Evolutionary conservation across 1,139 yeast species (phyloP).

Genomic region (Pichia sp.): DNA sequence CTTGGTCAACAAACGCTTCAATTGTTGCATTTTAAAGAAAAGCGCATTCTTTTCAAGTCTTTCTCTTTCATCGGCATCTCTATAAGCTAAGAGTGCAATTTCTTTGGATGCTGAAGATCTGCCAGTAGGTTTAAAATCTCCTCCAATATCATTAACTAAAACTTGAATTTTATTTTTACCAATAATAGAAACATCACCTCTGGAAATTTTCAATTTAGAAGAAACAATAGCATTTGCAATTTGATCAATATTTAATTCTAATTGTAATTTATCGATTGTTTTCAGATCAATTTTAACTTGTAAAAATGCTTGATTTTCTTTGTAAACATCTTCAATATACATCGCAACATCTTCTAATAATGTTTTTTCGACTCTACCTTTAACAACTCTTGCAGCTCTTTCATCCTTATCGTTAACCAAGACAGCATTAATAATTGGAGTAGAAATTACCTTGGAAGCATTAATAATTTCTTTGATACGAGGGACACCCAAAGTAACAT

Average conservation of each 20-base stretch:
- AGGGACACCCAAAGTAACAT: slow-evolving; percentile 97
- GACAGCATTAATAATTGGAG: slow-evolving; percentile 94
- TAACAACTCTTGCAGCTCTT: slow-evolving; percentile 97
- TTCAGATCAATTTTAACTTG: slow-evolving; percentile 76
- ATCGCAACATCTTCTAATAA: slow-evolving; percentile 77
- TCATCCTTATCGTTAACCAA: slow-evolving; percentile 91
- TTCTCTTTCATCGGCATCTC: slow-evolving; percentile 35
- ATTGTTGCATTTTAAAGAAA: slow-evolving; percentile 83
- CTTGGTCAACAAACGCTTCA: slow-evolving; percentile 77
- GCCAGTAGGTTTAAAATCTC: slow-evolving; percentile 27
- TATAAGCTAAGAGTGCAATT: slow-evolving; percentile 31
- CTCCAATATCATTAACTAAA: slow-evolving; percentile 57
- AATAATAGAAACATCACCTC: slow-evolving; percentile 63
- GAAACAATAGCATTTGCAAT: slow-evolving; percentile 75
- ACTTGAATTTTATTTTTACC: slow-evolving; percentile 72
- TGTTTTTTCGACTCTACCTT: slow-evolving; percentile 95
- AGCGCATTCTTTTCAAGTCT: slow-evolving; percentile 34
- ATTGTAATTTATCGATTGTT: slow-evolving; percentile 83
- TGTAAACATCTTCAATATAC: slow-evolving; percentile 91
- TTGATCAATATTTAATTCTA: slow-evolving; percentile 80
- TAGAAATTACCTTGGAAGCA: slow-evolving; percentile 91
- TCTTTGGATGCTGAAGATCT: slow-evolving; percentile 40
- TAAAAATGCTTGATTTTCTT: slow-evolving; percentile 69
- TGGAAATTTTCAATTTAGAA: slow-evolving; percentile 80
- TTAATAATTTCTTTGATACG: slow-evolving; percentile 96